These are phyloP conservation scores for Hevea brasiliensis DNA, from an alignment of 345 rosid genomes.

Conservation along the genomic window DNA sequence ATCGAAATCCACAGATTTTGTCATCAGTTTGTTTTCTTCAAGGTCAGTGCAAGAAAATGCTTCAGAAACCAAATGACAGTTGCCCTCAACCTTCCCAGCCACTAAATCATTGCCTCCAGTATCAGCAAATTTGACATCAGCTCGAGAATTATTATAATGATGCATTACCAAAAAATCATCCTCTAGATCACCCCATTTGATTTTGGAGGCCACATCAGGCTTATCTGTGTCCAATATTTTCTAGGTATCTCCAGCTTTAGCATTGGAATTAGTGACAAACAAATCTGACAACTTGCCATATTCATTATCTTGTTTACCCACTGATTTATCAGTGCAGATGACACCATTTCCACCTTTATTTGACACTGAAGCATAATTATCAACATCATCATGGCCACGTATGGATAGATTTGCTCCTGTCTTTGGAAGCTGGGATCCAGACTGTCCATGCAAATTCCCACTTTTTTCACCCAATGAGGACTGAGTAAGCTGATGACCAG, in stretches of 20 bases:
- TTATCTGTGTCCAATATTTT: constrained; percentile 23
- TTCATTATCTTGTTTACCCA: constrained; percentile 29
- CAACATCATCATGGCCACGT: constrained; percentile 20
- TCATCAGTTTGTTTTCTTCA: constrained; percentile 19
- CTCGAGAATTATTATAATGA: constrained; percentile 32
- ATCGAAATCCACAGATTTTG: constrained; percentile 20
- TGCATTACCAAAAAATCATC: constrained; percentile 39
- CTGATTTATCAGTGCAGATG: constrained; percentile 22
- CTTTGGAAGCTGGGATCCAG: constrained; percentile 29
- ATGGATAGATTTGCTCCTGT: constrained; percentile 19
- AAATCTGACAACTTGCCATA: constrained; percentile 19
- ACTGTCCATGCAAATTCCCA: constrained; percentile 32
- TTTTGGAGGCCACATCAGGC: constrained; percentile 37
- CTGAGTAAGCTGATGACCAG: constrained; percentile 29
- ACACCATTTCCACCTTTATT: constrained; percentile 24
- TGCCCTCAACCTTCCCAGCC: constrained; percentile 29
- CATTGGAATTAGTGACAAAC: constrained; percentile 22
- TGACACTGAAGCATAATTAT: constrained; percentile 26
- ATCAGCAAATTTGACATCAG: constrained; percentile 39
- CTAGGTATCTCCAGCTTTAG: constrained; percentile 20
- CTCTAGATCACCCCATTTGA: constrained; percentile 65
- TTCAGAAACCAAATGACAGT: constrained; percentile 19
- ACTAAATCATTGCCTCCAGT: constrained; percentile 27
- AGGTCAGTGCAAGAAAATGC: constrained; percentile 24
- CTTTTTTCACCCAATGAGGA: constrained; percentile 27